phyloP scores from a whole-genome alignment of 768 basidiomycete genomes.

The Boletus reticulatus region DNA sequence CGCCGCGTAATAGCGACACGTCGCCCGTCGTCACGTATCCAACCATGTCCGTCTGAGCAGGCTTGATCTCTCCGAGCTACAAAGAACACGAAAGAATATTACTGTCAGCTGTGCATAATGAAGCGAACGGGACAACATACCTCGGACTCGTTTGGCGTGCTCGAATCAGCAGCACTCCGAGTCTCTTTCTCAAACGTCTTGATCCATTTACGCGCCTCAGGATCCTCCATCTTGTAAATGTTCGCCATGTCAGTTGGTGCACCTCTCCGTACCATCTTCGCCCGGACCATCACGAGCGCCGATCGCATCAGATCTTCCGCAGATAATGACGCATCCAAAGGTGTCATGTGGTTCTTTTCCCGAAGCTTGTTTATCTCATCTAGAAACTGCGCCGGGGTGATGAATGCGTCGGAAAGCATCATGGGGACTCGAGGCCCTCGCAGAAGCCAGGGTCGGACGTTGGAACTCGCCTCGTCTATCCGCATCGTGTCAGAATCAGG shows the following conservation, averaged over 20 bases:
- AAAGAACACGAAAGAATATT: neutral
- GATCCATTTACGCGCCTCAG: slow-evolving; percentile 49
- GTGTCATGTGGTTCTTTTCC: slow-evolving; percentile 47
- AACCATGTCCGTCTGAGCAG: slow-evolving; percentile 49
- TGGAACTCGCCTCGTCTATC: neutral
- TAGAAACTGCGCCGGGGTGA: slow-evolving; percentile 44
- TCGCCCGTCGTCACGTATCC: slow-evolving; percentile 87
- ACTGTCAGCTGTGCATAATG: neutral
- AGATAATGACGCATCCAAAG: slow-evolving; percentile 32
- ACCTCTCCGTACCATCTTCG: slow-evolving; percentile 65
- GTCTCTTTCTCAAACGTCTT: slow-evolving; percentile 28
- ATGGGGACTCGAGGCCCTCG: slow-evolving; percentile 49
- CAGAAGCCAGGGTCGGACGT: slow-evolving; percentile 62
- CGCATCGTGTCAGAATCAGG: slow-evolving; percentile 11
- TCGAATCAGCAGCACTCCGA: slow-evolving; percentile 14
- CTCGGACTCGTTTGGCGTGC: slow-evolving; percentile 21
- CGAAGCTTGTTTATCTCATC: slow-evolving; percentile 60
- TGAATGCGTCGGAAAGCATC: slow-evolving; percentile 46
- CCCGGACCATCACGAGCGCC: slow-evolving; percentile 65
- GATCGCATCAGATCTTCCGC: slow-evolving; percentile 49
- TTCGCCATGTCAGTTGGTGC: slow-evolving; percentile 71
- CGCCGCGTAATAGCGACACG: slow-evolving; percentile 75
- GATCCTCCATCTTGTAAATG: slow-evolving; percentile 63
- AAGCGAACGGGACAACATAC: slow-evolving; percentile 19
- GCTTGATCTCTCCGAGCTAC: slow-evolving; percentile 46